A percentile compares a stretch with the other conserved stretches of the same genome.
These are phyloP conservation scores for Antarctomyces pellizariae DNA, from an alignment of 495 filamentous ascomycete species.

Conservation along the genomic window DNA sequence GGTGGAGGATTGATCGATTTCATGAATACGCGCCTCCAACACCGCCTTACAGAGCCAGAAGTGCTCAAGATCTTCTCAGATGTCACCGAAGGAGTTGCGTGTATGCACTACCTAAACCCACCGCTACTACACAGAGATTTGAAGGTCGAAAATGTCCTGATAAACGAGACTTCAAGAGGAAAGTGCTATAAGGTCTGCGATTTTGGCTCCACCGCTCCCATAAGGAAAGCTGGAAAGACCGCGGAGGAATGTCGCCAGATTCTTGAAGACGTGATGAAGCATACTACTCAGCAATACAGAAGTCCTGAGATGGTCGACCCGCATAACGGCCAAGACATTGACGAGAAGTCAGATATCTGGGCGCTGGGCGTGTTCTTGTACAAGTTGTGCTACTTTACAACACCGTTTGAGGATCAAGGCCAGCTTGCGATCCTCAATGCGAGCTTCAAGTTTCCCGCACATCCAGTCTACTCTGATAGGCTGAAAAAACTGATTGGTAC, in stretches of 20 bases:
- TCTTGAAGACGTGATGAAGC: conserved; percentile 91
- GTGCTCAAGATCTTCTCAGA: conserved; percentile 93
- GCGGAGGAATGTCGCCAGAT: conserved; percentile 70
- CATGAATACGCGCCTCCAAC: conserved; percentile 95
- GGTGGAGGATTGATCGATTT: conserved; percentile 92
- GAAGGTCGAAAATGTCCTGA: conserved; percentile 96
- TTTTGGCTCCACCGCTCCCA: conserved; percentile 79
- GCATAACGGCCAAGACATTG: conserved; percentile 85
- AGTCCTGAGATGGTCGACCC: conserved; percentile 99
- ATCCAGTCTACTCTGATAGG: conserved; percentile 73
- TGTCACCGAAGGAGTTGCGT: conserved; percentile 86
- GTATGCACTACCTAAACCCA: conserved; percentile 96
- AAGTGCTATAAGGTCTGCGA: conserved; percentile 85
- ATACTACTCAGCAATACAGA: conserved; percentile 90
- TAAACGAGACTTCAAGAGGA: conserved; percentile 35
- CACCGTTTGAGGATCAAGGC: conserved; percentile 91
- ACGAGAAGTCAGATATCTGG: conserved; percentile 99
- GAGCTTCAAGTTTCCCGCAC: conserved; percentile 72
- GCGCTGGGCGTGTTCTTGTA: conserved; percentile 87
- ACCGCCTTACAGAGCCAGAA: conserved; percentile 91
- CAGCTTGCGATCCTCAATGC: conserved; percentile 97
- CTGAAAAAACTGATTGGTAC: conserved; percentile 80
- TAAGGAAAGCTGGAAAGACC: conserved; percentile 62
- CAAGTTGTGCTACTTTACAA: conserved; percentile 98
- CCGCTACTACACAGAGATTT: conserved; percentile 83